A percentile compares a stretch with the other conserved stretches of the same genome.
Evolutionary conservation across 1,284 basidiomycete species (phyloP).

Genomic region (Pisolithus thermaeus): DNA sequence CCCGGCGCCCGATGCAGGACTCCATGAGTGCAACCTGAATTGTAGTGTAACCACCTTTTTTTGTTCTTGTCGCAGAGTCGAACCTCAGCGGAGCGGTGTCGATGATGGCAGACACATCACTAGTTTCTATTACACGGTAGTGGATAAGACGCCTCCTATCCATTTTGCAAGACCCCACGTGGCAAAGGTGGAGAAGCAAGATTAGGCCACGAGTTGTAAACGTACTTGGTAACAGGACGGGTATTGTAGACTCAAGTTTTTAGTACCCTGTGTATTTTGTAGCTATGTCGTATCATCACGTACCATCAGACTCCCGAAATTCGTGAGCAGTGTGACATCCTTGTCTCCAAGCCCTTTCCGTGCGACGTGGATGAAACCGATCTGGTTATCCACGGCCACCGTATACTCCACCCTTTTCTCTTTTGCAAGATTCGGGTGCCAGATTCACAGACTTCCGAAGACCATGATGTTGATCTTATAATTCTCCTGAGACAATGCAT

Average conservation of each 20-base stretch:
- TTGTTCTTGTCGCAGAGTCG: too few relatives aligned
- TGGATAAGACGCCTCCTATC: slow-evolving; percentile 33
- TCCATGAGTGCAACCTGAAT: neutral
- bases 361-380: neutral
- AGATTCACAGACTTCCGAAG: slow-evolving; percentile 20
- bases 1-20: neutral
- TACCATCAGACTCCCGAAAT: too few relatives aligned
- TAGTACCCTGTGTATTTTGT: too few relatives aligned
- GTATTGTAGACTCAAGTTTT: too few relatives aligned
- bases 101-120: slow-evolving; percentile 30
- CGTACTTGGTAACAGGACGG: neutral
- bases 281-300: too few relatives aligned
- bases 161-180: slow-evolving; percentile 24
- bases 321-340: neutral
- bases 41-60: too few relatives aligned
- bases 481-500: slow-evolving; percentile 13
- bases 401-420: slow-evolving; percentile 15
- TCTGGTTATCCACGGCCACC: neutral
- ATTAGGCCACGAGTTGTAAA: neutral
- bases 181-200: slow-evolving; percentile 9
- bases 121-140: slow-evolving; percentile 33
- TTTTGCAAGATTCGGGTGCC: slow-evolving; percentile 23
- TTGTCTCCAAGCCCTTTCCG: neutral
- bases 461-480: slow-evolving; percentile 18
- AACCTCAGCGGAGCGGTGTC: slow-evolving; percentile 9